Conservation (phyloP, 2,329 filamentous ascomycete species). For the Coniochaeta hoffmannii region DNA sequence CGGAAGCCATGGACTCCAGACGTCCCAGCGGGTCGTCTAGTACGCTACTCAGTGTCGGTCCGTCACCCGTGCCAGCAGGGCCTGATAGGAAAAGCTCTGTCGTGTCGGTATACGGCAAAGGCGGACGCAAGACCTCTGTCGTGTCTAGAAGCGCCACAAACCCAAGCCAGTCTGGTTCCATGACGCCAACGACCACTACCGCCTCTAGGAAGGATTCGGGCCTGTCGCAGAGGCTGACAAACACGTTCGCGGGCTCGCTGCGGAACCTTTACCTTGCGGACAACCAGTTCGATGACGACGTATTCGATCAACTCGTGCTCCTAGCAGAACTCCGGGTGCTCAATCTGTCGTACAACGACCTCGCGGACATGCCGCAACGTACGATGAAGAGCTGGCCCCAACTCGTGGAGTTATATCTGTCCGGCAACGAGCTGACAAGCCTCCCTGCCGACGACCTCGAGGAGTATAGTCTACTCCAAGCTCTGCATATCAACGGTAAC, state of each 20-base stretch:
- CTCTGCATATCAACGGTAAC: conserved; percentile 94
- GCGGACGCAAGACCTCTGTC: conserved; percentile 77
- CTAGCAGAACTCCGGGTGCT: conserved; percentile 79
- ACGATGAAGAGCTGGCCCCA: conserved; percentile 86
- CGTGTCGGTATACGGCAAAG: conserved; percentile 71
- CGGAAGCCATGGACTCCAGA: conserved; percentile 50
- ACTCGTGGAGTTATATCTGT: conserved; percentile 86
- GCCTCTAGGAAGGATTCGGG: conserved; percentile 78
- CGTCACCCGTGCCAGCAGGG: conserved; percentile 56
- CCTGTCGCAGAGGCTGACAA: conserved; percentile 68
- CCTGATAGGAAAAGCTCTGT: conserved; percentile 73
- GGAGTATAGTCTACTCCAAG: conserved; percentile 77
- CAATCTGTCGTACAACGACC: conserved; percentile 90
- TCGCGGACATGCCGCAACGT: conserved; percentile 85
- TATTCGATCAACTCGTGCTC: conserved; percentile 83
- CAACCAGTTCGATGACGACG: conserved; percentile 88
- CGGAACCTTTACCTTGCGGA: conserved; percentile 84
- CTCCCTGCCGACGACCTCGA: conserved; percentile 91
- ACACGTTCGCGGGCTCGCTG: conserved; percentile 83
- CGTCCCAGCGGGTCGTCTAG: conserved; percentile 81
- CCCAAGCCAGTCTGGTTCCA: conserved; percentile 36
- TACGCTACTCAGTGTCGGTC: conserved; percentile 66
- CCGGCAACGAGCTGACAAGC: conserved; percentile 87
- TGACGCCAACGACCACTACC: conserved; percentile 44
- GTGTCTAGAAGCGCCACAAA: conserved; percentile 55